Evolutionary conservation across 345 rosid genomes (phyloP).

Genomic region (Turritis glabra): DNA sequence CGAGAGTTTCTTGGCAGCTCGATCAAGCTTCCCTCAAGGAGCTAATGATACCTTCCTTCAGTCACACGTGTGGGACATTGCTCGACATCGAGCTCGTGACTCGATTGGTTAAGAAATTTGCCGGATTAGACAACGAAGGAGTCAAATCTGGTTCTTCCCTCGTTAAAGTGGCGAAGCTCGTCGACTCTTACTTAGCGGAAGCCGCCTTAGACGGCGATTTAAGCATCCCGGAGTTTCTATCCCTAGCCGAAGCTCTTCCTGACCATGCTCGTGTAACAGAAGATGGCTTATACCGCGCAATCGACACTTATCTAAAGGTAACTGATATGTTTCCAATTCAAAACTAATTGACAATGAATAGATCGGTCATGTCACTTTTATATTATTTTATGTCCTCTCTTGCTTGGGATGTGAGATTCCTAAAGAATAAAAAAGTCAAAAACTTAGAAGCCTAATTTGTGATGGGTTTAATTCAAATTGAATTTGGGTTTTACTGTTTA

Average conservation of each 20-base stretch:
- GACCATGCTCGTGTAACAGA: constrained; percentile 63
- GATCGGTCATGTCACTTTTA: neutral
- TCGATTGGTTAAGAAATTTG: constrained; percentile 66
- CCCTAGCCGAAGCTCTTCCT: constrained; percentile 73
- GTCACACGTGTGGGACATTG: constrained; percentile 74
- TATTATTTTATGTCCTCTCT: no score
- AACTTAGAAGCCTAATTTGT: neutral
- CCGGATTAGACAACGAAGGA: constrained; percentile 44
- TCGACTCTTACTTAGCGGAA: constrained; percentile 77
- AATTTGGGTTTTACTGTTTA: constrained; percentile 11
- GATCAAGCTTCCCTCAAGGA: constrained; percentile 88
- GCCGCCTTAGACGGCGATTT: constrained; percentile 64
- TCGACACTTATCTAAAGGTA: constrained; percentile 90
- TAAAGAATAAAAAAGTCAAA: neutral
- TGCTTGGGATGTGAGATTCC: neutral
- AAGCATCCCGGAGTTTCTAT: constrained; percentile 52
- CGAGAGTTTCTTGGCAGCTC: constrained; percentile 71
- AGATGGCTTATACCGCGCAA: constrained; percentile 81
- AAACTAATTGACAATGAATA: neutral
- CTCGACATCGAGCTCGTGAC: constrained; percentile 74
- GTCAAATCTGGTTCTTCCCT: constrained; percentile 52
- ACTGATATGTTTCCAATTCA: neutral
- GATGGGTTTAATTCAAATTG: neutral
- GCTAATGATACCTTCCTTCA: constrained; percentile 88
- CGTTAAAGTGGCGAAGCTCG: constrained; percentile 75